Percentiles rank a stretch among this genome's conserved stretches.
Evolutionary conservation across 192 early-diverging fungal species (phyloP).

Genomic region (Podila verticillata): DNA sequence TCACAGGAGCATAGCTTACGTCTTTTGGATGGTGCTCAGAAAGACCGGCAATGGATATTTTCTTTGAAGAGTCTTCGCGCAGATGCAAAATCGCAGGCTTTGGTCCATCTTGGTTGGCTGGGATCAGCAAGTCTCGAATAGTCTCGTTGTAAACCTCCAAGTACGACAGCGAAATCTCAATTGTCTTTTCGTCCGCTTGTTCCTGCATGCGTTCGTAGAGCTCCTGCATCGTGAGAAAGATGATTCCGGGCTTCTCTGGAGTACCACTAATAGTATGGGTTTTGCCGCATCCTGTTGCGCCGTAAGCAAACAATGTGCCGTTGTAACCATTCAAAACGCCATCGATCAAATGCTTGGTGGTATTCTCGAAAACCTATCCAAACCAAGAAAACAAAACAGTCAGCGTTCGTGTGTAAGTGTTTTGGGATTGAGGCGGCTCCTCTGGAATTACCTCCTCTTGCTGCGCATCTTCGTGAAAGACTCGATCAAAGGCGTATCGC

Average conservation of each 20-base stretch:
- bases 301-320: slow-evolving; percentile 92
- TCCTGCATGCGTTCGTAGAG: slow-evolving; percentile 84
- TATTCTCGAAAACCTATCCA: slow-evolving; percentile 67
- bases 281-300: slow-evolving; percentile 86
- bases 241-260: slow-evolving; percentile 78
- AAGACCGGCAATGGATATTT: slow-evolving; percentile 78
- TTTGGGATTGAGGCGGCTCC: too few species aligned
- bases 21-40: slow-evolving; percentile 69
- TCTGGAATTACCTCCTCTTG: slow-evolving; percentile 70
- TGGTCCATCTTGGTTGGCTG: slow-evolving; percentile 21
- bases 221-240: slow-evolving; percentile 91
- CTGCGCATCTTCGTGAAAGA: slow-evolving; percentile 73
- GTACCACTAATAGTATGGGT: slow-evolving; percentile 81
- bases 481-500: slow-evolving; percentile 79
- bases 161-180: slow-evolving; percentile 78
- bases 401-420: background rate
- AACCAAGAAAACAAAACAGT: background rate
- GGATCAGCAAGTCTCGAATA: slow-evolving; percentile 82
- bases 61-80: slow-evolving; percentile 75
- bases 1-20: slow-evolving; percentile 23
- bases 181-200: slow-evolving; percentile 78
- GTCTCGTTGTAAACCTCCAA: slow-evolving; percentile 98
- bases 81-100: slow-evolving; percentile 67
- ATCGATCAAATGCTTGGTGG: slow-evolving; percentile 73
- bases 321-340: slow-evolving; percentile 84